phyloP scores from a whole-genome alignment of 495 filamentous ascomycete species.

The Xylaria scruposa region DNA sequence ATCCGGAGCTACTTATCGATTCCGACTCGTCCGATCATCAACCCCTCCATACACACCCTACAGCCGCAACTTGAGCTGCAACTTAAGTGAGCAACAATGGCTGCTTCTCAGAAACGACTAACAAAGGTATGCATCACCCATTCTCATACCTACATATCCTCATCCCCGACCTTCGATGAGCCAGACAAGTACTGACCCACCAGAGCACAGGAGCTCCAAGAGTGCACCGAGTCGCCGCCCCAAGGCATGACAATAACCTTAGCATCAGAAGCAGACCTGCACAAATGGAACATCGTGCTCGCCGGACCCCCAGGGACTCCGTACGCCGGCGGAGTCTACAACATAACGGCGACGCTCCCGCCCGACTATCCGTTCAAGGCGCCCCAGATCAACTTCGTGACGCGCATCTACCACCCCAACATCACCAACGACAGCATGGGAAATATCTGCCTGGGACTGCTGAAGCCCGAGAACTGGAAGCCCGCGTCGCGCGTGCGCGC shows the following conservation, averaged over 20 bases:
- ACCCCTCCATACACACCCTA: slow-evolving; percentile 4
- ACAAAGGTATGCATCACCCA: slow-evolving; percentile 38
- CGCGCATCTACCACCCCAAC: slow-evolving; percentile 98
- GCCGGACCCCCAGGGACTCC: slow-evolving; percentile 73
- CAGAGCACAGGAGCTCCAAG: slow-evolving; percentile 68
- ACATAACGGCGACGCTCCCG: slow-evolving; percentile 76
- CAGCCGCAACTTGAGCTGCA: no score
- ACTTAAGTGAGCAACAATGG: no score
- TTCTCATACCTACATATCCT: background rate
- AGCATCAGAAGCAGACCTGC: slow-evolving; percentile 74
- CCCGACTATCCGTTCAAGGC: slow-evolving; percentile 95
- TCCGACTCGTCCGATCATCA: background rate
- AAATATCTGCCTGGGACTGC: slow-evolving; percentile 87
- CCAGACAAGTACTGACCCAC: background rate
- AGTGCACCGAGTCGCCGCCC: slow-evolving; percentile 69
- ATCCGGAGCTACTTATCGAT: background rate
- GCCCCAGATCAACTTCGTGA: slow-evolving; percentile 83
- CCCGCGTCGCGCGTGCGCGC: slow-evolving; percentile 77
- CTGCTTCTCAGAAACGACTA: slow-evolving; percentile 47
- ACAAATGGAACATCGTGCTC: slow-evolving; percentile 83
- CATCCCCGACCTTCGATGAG: no score
- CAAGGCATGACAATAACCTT: slow-evolving; percentile 69
- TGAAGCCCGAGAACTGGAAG: slow-evolving; percentile 94
- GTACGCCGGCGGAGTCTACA: slow-evolving; percentile 83
- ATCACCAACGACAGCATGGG: slow-evolving; percentile 91